Evolutionary conservation across 768 basidiomycete genomes (phyloP), one percentile per base, ranked within the genome.

Genomic region (Suillus tomentosus): DNA sequence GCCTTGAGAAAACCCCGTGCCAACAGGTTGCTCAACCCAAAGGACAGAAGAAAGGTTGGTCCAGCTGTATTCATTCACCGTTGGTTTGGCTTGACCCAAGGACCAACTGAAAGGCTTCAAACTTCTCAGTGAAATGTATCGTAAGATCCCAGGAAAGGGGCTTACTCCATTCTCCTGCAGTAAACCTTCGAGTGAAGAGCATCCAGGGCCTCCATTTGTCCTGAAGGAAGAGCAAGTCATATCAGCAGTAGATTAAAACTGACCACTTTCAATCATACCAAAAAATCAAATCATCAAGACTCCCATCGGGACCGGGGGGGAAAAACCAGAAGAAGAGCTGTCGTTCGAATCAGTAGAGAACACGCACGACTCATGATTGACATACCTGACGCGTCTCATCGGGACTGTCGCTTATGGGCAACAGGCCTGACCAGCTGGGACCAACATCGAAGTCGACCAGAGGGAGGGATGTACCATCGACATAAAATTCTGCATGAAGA

Each of bases 321-420:
- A 91, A 92, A 76, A 91, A 88, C 90, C 91, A 92, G 77, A 92
- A 92, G 79, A 88, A 92, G 17, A 91, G 81, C 89, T 92, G 61
- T 0, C 17, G 47, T n/a, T 24, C 36, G 36, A 24, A 14, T 62
- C 39, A 45, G 36, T 0, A 10, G 37, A 14, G 2, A n/a, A 13
- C 43, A 37, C 31, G 8, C 3, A 34, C 15, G 9, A 34, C 5
- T 5, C 50, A 24, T 7, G 1, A 19, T 50, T 39, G 63, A 17
- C 59, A 27, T 24, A 88, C 89, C 82, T 91, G 81, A 51, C 90
- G 82, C 6, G 88, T 89, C 75, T 92, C 91, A 54, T 88, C 79
- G 11, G 79, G 47, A 9, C 79, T 75, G 39, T 73, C 70, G 65
- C 88, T 91, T 61, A 92, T 91, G 3, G 91, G 91, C 60, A 92